Percentiles rank a stretch among this genome's conserved stretches.
These are phyloP conservation scores for Debaryomycetaceae sp. DNA, from an alignment of 1,139 yeast species.

Conservation along the genomic window DNA sequence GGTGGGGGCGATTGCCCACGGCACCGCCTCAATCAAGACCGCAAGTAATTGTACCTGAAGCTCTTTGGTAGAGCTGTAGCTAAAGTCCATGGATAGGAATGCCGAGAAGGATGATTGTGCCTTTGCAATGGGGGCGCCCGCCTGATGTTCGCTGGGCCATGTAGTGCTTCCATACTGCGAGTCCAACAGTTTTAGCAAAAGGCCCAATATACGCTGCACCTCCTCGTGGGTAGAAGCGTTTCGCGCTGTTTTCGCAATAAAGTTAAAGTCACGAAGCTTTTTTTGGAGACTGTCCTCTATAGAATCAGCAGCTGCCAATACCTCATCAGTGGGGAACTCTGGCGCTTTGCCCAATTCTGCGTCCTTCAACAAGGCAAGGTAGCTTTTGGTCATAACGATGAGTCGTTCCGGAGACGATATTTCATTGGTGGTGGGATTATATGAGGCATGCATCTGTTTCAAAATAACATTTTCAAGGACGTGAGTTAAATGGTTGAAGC, in stretches of 20 bases:
- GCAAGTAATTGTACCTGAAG: conserved; percentile 56
- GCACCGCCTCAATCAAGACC: conserved; percentile 54
- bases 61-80: conserved; percentile 19
- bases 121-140: conserved; percentile 5
- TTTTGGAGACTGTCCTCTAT: no score
- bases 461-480: conserved; percentile 67
- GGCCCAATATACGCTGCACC: conserved; percentile 53
- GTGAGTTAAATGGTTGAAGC: conserved; percentile 69
- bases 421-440: conserved; percentile 50
- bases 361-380: conserved; percentile 59
- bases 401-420: conserved; percentile 58
- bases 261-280: conserved; percentile 16
- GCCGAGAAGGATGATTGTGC: conserved; percentile 23
- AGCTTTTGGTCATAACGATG: conserved; percentile 60
- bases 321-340: conserved; percentile 61
- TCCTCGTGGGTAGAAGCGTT: conserved; percentile 61
- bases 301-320: conserved; percentile 11
- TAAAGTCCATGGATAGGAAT: conserved; percentile 43
- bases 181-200: conserved; percentile 51
- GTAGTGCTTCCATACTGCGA: conserved; percentile 41
- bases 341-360: conserved; percentile 49
- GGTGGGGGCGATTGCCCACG: conserved; percentile 48
- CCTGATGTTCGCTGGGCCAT: conserved; percentile 12
- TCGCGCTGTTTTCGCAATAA: conserved; percentile 32
- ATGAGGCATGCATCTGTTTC: conserved; percentile 45